Evolutionary conservation across 495 filamentous ascomycete genomes (phyloP).

Genomic region (Podospora australis): DNA sequence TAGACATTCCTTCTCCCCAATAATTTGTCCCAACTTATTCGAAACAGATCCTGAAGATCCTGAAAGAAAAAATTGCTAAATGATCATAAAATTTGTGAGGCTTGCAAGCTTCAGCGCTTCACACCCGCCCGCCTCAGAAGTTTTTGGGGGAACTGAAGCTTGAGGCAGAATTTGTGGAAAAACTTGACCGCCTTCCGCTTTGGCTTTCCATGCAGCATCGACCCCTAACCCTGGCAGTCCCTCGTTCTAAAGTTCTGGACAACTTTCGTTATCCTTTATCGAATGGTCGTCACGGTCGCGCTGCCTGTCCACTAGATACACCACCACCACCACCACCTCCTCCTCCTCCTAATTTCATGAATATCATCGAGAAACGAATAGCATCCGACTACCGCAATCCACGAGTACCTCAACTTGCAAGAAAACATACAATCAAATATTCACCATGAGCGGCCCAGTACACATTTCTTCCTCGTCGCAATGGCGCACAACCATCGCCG

Average conservation of each 20-base stretch:
- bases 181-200: slow-evolving; percentile 20
- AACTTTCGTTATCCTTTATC: slow-evolving; percentile 18
- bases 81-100: not conserved
- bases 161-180: slow-evolving; percentile 25
- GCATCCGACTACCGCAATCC: too few species aligned
- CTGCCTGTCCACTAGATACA: too few species aligned
- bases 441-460: slow-evolving; percentile 25
- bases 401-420: too few species aligned
- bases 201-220: not conserved
- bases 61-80: not conserved
- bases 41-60: not conserved
- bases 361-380: too few species aligned
- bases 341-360: too few species aligned
- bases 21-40: not conserved
- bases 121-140: too few species aligned
- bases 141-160: slow-evolving; percentile 7
- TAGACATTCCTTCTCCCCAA: too few species aligned
- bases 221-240: slow-evolving; percentile 12
- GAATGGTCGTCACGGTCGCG: not conserved
- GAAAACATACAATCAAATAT: slow-evolving; percentile 3
- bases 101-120: not conserved
- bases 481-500: slow-evolving; percentile 36
- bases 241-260: slow-evolving; percentile 8
- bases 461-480: slow-evolving; percentile 36
- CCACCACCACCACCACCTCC: too few species aligned